phyloP scores from a whole-genome alignment of 768 basidiomycete species.

The Jaapia argillacea region DNA sequence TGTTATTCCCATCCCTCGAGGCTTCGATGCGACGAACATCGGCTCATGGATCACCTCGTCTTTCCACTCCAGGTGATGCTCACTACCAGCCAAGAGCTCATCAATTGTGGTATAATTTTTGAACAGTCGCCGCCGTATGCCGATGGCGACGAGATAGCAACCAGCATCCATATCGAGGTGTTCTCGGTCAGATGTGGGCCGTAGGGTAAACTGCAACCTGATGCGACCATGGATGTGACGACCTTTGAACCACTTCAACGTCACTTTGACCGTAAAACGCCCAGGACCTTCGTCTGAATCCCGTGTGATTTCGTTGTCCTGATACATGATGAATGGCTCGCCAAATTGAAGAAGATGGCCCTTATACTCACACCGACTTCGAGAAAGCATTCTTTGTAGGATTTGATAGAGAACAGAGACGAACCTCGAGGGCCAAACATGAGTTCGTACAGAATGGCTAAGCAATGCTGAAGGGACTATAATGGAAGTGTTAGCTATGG shows the following conservation, averaged over 20 bases:
- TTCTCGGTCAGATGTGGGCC: background rate
- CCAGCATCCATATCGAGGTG: background rate
- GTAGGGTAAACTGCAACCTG: background rate
- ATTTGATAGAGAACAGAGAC: background rate
- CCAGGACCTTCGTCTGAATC: background rate
- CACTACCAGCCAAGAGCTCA: background rate
- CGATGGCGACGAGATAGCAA: background rate
- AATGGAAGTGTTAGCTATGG: background rate
- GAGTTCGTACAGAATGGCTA: background rate
- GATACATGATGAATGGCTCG: background rate
- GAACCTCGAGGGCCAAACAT: background rate
- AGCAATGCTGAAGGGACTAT: background rate
- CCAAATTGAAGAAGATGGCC: background rate
- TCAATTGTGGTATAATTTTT: background rate
- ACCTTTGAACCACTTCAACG: background rate
- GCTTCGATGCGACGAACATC: background rate
- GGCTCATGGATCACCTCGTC: background rate
- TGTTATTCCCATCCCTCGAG: background rate
- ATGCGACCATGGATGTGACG: background rate
- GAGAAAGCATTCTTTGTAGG: background rate
- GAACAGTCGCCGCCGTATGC: background rate
- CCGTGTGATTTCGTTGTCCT: background rate
- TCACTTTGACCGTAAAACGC: background rate
- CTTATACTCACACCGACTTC: background rate
- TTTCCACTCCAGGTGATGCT: background rate